These are phyloP conservation scores for Thalassiosira ordinaria DNA, from an alignment of 352 stramenopile genomes.

Conservation along the genomic window DNA sequence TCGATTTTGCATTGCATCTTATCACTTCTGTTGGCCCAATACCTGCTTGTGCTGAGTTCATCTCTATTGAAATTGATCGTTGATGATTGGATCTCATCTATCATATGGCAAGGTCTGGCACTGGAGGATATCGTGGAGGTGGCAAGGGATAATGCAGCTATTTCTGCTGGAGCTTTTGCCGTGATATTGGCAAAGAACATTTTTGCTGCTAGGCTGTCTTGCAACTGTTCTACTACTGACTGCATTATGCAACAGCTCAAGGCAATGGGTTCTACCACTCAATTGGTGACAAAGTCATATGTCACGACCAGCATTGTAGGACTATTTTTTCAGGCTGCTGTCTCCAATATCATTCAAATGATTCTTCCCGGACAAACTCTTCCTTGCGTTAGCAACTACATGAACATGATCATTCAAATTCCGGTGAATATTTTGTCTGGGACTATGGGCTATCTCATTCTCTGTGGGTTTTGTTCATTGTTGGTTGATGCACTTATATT, in stretches of 20 bases:
- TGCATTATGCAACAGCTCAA: background rate
- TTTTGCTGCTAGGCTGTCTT: background rate
- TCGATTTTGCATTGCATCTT: background rate
- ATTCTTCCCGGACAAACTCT: background rate
- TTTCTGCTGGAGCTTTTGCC: background rate
- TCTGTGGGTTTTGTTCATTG: background rate
- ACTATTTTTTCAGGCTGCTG: background rate
- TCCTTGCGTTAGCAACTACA: background rate
- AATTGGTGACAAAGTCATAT: background rate
- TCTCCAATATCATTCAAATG: background rate
- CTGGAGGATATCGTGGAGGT: background rate
- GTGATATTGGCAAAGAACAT: background rate
- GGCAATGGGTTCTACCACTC: background rate
- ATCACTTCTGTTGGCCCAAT: constrained; percentile 1
- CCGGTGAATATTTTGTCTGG: constrained; percentile 3
- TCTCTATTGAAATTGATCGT: background rate
- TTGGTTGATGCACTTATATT: background rate
- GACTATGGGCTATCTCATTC: background rate
- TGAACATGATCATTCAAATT: background rate
- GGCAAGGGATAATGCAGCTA: background rate
- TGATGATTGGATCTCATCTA: background rate
- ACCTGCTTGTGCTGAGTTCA: background rate
- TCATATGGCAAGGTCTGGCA: background rate
- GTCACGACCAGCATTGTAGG: background rate
- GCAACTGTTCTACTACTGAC: background rate